These are phyloP conservation scores for Botrytis hyacinthi DNA, from an alignment of 2,329 filamentous ascomycete species.

Conservation along the genomic window DNA sequence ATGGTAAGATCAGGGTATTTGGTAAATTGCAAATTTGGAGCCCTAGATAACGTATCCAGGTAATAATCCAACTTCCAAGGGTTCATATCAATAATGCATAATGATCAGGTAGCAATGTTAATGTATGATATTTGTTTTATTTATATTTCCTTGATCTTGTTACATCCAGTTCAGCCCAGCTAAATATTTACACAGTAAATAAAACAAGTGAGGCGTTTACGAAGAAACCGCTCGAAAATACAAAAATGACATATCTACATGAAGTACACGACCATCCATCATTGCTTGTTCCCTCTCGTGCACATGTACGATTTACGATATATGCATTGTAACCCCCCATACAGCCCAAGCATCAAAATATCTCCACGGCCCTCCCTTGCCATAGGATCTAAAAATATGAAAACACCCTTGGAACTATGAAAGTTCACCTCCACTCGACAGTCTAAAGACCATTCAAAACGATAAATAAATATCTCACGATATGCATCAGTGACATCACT, in stretches of 20 bases:
- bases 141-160: neutral
- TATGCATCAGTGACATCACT: slow-evolving; percentile 12
- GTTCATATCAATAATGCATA: neutral
- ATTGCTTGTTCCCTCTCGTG: neutral
- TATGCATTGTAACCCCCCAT: slow-evolving; percentile 5
- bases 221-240: neutral
- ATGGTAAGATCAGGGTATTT: neutral
- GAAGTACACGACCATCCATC: neutral
- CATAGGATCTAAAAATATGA: neutral
- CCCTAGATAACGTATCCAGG: neutral
- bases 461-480: neutral
- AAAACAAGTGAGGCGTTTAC: neutral
- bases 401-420: neutral
- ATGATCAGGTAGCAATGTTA: neutral
- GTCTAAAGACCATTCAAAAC: neutral
- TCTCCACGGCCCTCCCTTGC: neutral
- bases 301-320: neutral
- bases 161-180: neutral
- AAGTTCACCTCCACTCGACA: neutral
- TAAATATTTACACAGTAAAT: slow-evolving; percentile 2
- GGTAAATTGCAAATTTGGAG: neutral
- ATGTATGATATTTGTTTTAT: neutral
- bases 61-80: neutral
- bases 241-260: neutral
- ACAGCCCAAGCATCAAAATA: neutral